Evolutionary conservation across 1,139 yeast genomes (phyloP).

Genomic region (Kodamaea sp.): DNA sequence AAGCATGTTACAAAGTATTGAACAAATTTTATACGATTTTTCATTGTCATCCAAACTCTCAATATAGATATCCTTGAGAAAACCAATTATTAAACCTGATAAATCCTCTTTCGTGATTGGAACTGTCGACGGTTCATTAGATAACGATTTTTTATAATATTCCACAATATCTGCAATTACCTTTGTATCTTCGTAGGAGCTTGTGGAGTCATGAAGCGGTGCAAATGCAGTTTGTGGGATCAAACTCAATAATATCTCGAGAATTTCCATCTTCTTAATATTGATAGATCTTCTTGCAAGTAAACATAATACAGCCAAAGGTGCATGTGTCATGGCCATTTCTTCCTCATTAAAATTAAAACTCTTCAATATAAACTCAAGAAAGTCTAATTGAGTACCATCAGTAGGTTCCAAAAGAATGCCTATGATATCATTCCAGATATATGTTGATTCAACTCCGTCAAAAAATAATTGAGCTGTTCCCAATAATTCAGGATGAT

Average conservation of each 20-base stretch:
- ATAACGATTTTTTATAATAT: constrained; percentile 8
- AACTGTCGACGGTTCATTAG: not conserved
- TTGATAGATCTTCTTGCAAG: constrained; percentile 16
- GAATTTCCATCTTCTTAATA: constrained; percentile 29
- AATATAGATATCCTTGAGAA: constrained; percentile 4
- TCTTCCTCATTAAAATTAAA: constrained; percentile 85
- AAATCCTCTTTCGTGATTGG: constrained; percentile 8
- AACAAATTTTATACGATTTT: constrained; percentile 8
- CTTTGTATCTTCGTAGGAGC: not conserved
- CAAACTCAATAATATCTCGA: constrained; percentile 39
- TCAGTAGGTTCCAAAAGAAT: constrained; percentile 19
- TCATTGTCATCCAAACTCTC: constrained; percentile 3
- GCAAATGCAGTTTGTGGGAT: constrained; percentile 60
- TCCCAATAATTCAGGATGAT: constrained; percentile 43
- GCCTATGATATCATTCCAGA: constrained; percentile 62
- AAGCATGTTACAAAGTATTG: constrained; percentile 13
- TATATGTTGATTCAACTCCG: constrained; percentile 72
- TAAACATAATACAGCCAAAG: constrained; percentile 56
- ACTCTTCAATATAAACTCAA: constrained; percentile 55
- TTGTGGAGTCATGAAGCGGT: constrained; percentile 30
- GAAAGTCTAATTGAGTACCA: constrained; percentile 33
- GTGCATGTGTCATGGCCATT: constrained; percentile 72
- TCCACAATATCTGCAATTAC: constrained; percentile 4
- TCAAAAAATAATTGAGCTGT: constrained; percentile 74
- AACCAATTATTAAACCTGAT: constrained; percentile 3